These are phyloP conservation scores for Tolypocladium tropicale DNA, from an alignment of 2,329 filamentous ascomycete genomes.

Conservation along the genomic window DNA sequence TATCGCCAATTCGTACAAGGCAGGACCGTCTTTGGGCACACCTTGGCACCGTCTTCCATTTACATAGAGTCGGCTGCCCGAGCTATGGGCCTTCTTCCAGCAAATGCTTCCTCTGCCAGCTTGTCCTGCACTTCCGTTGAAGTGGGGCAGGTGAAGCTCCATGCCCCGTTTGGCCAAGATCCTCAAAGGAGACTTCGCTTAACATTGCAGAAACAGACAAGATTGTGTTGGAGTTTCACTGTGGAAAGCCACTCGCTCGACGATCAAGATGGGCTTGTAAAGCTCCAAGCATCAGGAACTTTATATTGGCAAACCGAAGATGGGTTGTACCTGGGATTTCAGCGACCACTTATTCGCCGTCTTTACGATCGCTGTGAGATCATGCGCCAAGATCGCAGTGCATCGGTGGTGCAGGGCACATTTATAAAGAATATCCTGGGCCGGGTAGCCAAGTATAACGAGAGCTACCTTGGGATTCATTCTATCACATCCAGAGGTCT, in stretches of 20 bases:
- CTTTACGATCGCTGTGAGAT: not conserved
- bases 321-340: not conserved
- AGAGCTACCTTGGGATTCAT: not conserved
- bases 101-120: not conserved
- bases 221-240: not conserved
- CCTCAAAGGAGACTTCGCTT: not conserved
- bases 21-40: not conserved
- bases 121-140: not conserved
- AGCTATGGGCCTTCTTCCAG: not conserved
- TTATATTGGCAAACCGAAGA: not conserved
- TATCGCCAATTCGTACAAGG: not conserved
- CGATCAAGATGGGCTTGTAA: not conserved
- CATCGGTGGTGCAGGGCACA: not conserved
- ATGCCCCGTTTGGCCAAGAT: not conserved
- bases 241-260: not conserved
- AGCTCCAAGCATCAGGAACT: not conserved
- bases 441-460: not conserved
- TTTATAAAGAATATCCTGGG: not conserved
- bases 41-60: not conserved
- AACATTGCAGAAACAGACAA: not conserved
- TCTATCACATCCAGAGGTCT: not conserved
- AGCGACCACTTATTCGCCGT: not conserved
- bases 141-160: not conserved
- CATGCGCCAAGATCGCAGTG: not conserved
- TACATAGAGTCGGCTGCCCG: conserved; percentile 1